Conservation (phyloP, 2,329 filamentous ascomycete species). For the Dothideomycetidae sp. region DNA sequence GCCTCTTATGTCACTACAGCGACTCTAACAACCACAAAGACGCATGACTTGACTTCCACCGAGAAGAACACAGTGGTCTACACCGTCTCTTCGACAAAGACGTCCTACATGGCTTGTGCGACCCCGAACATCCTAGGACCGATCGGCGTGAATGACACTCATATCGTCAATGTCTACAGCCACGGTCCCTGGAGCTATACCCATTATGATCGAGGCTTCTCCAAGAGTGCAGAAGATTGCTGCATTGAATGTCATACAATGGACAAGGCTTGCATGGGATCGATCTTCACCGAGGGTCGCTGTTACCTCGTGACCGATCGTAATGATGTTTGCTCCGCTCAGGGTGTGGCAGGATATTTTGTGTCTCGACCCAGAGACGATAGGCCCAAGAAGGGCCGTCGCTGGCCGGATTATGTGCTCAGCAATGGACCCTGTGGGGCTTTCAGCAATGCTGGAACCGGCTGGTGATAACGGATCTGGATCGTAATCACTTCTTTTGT, state of each 20-base stretch:
- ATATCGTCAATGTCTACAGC: slow-evolving; percentile 8
- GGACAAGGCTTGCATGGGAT: slow-evolving; percentile 2
- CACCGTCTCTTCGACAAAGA: slow-evolving; percentile 10
- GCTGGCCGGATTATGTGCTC: slow-evolving; percentile 7
- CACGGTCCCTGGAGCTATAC: slow-evolving; percentile 6
- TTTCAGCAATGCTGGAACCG: slow-evolving; percentile 3
- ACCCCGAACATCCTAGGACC: slow-evolving; percentile 11
- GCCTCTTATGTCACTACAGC: slow-evolving; percentile 9
- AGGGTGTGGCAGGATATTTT: slow-evolving; percentile 2
- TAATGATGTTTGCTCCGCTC: slow-evolving; percentile 1
- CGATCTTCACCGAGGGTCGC: neutral
- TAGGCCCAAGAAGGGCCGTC: slow-evolving; percentile 1
- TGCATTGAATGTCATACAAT: slow-evolving; percentile 11
- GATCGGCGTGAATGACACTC: neutral
- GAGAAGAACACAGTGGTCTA: slow-evolving; percentile 7
- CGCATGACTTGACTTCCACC: slow-evolving; percentile 6
- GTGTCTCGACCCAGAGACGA: slow-evolving; percentile 2
- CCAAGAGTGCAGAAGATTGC: slow-evolving; percentile 9
- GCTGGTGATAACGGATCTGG: slow-evolving; percentile 3
- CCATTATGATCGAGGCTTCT: slow-evolving; percentile 8
- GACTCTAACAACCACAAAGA: slow-evolving; percentile 6
- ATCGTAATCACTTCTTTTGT: no score
- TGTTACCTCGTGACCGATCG: slow-evolving; percentile 5
- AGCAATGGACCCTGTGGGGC: slow-evolving; percentile 8
- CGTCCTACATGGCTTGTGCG: slow-evolving; percentile 9